phyloP scores from a whole-genome alignment of 2,329 filamentous ascomycete genomes.

The Fusarium lyarnte region DNA sequence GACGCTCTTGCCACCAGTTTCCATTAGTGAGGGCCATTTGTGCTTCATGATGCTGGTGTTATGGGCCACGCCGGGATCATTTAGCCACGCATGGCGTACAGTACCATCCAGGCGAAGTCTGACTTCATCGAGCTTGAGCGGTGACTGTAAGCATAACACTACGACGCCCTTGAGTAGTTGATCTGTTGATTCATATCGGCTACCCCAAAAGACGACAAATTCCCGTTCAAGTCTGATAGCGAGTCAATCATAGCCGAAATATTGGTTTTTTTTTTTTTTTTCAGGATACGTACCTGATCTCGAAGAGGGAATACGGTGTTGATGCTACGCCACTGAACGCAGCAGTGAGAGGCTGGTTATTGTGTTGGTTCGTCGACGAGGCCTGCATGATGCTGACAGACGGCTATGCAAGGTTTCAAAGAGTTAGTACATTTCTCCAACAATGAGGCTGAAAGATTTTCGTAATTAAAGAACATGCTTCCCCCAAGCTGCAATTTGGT shows the following conservation, averaged over 20 bases:
- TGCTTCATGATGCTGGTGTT: slow-evolving; percentile 71
- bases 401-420: no score
- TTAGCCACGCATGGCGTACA: slow-evolving; percentile 66
- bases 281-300: slow-evolving; percentile 59
- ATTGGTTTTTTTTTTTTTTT: no score
- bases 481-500: background rate
- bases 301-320: slow-evolving; percentile 49
- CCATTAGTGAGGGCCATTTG: slow-evolving; percentile 72
- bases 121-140: slow-evolving; percentile 76
- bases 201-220: slow-evolving; percentile 79
- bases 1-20: slow-evolving; percentile 59
- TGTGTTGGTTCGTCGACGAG: background rate
- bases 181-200: slow-evolving; percentile 76
- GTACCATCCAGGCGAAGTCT: slow-evolving; percentile 75
- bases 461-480: background rate
- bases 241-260: background rate
- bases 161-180: slow-evolving; percentile 77
- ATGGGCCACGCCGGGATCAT: slow-evolving; percentile 64
- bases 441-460: background rate
- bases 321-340: background rate
- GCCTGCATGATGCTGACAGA: slow-evolving; percentile 10
- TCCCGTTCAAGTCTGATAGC: slow-evolving; percentile 74
- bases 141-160: slow-evolving; percentile 75
- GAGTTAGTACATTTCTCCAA: background rate
- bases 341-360: background rate